Evolutionary conservation across 306 rosid genomes (phyloP), one percentile per base, ranked within the genome.

Genomic region (Cajanus cajan): DNA sequence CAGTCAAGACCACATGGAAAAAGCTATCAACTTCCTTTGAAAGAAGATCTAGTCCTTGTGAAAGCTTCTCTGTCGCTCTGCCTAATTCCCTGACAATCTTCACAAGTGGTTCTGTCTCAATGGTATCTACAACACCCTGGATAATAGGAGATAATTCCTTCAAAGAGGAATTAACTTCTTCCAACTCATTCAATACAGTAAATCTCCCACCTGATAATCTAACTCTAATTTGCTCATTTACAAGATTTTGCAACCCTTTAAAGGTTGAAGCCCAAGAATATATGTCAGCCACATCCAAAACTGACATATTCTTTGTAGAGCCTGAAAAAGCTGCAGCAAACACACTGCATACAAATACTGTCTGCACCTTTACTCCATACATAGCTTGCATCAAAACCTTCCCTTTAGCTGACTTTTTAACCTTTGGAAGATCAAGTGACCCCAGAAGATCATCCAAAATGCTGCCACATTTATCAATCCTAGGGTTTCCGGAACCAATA

Each of bases 361-460:
- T 94, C 88, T 34, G 63, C 81, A 89, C 90, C 90, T 92, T 90
- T 34, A 89, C 97, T 67, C 97, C 98, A 80, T 92, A 90, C 84
- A 94, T 83, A 41, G 93, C 97, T 59, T 84, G 93, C 95, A 92
- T 90, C 84, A 92, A 83, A 83, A 94, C 86, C 85, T 90, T 94
- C 44, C 94, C 98, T 82, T 88, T 90, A 5, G 90, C 86, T 7
- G 97, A 92, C 85, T 90, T 92, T 80, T 94, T 94, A 37, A 89
- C 91, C 88, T 92, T 94, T 8, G 97, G 97, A 50, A 86, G 86
- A 82, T 89, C 94, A 55, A 90, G 84, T 41, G 97, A 90, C 64
- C 73, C 78, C 67, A 68, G 75, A 50, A 94, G 90, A 81, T 81
- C 52, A 71, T 85, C 92, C 73, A 94, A 83, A 82, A 92, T 89